A percentile compares a stretch with the other conserved stretches of the same genome.
These are phyloP conservation scores for Globisporangium apiculatum DNA, from an alignment of 352 stramenopile genomes.

Conservation along the genomic window DNA sequence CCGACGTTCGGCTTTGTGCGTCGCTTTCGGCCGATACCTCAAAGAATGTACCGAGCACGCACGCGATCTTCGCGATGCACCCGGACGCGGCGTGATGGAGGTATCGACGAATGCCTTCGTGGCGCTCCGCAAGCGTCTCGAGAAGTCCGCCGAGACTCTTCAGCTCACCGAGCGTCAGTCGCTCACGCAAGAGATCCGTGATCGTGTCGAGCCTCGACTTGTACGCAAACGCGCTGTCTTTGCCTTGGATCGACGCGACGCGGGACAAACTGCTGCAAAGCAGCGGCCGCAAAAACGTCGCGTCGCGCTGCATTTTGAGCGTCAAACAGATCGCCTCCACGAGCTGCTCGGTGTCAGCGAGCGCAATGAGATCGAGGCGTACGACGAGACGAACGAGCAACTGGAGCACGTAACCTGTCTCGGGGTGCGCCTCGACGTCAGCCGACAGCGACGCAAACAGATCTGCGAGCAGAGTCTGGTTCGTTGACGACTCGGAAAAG, in stretches of 20 bases:
- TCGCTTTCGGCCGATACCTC: slow-evolving; percentile 4
- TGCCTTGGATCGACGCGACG: slow-evolving; percentile 1
- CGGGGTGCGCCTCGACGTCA: slow-evolving; percentile 3
- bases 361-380: slow-evolving; percentile 18
- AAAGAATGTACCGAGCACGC: slow-evolving; percentile 10
- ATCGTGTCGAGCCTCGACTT: slow-evolving; percentile 6
- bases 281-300: slow-evolving; percentile 28
- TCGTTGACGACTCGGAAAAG: slow-evolving; percentile 6
- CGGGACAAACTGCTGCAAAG: slow-evolving; percentile 9
- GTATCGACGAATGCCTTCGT: slow-evolving; percentile 12
- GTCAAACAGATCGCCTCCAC: slow-evolving; percentile 22
- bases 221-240: slow-evolving; percentile 4
- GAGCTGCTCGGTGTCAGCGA: slow-evolving; percentile 21
- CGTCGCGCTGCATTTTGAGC: slow-evolving; percentile 15
- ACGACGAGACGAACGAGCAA: slow-evolving; percentile 23
- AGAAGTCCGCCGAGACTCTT: slow-evolving; percentile 6
- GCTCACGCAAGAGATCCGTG: slow-evolving; percentile 5
- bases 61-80: slow-evolving; percentile 9
- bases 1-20: not conserved
- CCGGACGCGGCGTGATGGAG: slow-evolving; percentile 4
- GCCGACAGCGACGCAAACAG: slow-evolving; percentile 6
- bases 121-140: not conserved
- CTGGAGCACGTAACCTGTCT: slow-evolving; percentile 20
- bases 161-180: slow-evolving; percentile 10
- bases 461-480: slow-evolving; percentile 6